phyloP scores from a whole-genome alignment of 768 basidiomycete species.

The Tulasnella sp. region DNA sequence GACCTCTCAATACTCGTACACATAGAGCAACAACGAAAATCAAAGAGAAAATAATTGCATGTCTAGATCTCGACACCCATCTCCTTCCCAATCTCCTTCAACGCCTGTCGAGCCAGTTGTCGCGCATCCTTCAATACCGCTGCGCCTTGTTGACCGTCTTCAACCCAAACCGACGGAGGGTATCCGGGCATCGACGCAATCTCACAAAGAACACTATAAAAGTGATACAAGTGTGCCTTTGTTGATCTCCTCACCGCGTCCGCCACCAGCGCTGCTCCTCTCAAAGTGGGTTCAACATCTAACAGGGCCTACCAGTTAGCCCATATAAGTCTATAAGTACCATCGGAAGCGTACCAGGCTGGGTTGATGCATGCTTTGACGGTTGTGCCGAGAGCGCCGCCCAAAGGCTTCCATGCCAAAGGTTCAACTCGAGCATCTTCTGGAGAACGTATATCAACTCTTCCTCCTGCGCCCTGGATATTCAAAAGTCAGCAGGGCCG shows the following conservation, averaged over 20 bases:
- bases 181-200: slow-evolving; percentile 65
- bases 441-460: slow-evolving; percentile 78
- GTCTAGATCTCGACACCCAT: slow-evolving; percentile 42
- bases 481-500: not conserved
- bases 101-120: slow-evolving; percentile 54
- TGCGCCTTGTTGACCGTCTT: slow-evolving; percentile 22
- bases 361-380: slow-evolving; percentile 43
- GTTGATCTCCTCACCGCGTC: slow-evolving; percentile 68
- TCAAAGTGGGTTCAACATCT: slow-evolving; percentile 40
- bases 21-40: too few relatives aligned
- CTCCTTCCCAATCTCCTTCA: slow-evolving; percentile 64
- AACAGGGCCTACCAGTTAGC: not conserved
- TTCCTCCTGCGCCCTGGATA: slow-evolving; percentile 68
- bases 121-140: slow-evolving; percentile 56
- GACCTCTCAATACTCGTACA: not conserved
- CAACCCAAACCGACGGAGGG: slow-evolving; percentile 61
- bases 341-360: slow-evolving; percentile 45
- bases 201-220: slow-evolving; percentile 71
- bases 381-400: slow-evolving; percentile 64
- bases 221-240: slow-evolving; percentile 80
- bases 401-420: slow-evolving; percentile 73
- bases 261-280: slow-evolving; percentile 50
- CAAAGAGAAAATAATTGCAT: not conserved
- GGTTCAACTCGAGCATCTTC: slow-evolving; percentile 60
- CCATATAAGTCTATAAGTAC: not conserved